phyloP scores from a whole-genome alignment of 2,329 filamentous ascomycete species.

The Aspergillus tamarii region DNA sequence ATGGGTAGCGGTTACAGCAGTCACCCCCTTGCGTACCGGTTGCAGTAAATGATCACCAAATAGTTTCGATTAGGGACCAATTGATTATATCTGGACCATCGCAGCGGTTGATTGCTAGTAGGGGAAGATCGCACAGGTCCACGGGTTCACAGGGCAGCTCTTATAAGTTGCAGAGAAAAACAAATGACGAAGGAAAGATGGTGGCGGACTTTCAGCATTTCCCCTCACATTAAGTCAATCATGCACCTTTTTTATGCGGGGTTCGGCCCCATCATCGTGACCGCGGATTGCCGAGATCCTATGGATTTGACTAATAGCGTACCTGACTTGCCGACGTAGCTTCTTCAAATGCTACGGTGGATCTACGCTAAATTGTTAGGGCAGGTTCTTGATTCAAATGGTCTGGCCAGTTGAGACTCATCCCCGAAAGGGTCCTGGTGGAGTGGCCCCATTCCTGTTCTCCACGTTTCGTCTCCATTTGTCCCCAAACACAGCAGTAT shows the following conservation, averaged over 20 bases:
- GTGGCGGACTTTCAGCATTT: neutral
- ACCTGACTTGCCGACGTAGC: neutral
- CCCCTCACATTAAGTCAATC: neutral
- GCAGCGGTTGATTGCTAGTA: neutral
- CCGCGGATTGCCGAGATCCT: neutral
- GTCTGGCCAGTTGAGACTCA: neutral
- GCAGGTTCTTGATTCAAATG: neutral
- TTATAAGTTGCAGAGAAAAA: neutral
- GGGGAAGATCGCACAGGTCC: neutral
- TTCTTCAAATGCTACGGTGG: neutral
- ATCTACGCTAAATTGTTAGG: neutral
- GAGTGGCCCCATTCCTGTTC: neutral
- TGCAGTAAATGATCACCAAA: neutral
- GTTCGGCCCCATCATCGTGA: constrained; percentile 1
- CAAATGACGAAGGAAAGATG: neutral
- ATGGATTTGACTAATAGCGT: neutral
- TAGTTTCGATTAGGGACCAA: neutral
- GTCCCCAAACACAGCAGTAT: neutral
- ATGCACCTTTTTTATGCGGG: neutral
- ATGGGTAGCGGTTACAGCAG: neutral
- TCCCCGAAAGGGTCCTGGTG: too few relatives aligned
- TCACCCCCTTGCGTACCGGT: neutral
- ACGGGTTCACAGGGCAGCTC: neutral
- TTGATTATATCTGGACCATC: neutral
- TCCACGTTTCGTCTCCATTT: neutral